A percentile compares a stretch with the other conserved stretches of the same genome.
Conservation (phyloP, 768 basidiomycete genomes). For the Amanita phalloides region DNA sequence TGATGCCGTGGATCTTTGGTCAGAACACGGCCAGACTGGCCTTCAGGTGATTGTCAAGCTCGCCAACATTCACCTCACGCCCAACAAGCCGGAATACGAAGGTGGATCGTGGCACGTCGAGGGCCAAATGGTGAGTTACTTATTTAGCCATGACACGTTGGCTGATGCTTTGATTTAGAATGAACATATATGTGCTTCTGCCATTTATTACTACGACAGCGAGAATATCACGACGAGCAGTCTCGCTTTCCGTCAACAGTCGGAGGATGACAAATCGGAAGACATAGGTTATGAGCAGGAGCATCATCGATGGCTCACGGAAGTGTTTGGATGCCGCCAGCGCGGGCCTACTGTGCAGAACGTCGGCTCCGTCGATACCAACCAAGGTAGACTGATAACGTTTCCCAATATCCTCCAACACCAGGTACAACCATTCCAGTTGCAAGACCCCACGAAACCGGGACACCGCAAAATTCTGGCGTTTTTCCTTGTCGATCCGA, state of each 20-base stretch:
- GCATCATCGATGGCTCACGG: neutral
- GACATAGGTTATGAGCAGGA: neutral
- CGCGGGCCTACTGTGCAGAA: conserved; percentile 8
- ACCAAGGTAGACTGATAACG: conserved; percentile 17
- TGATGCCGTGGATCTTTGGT: neutral
- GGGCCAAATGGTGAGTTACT: conserved; percentile 4
- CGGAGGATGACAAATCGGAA: neutral
- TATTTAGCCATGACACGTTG: too few species aligned
- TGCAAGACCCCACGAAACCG: conserved; percentile 3
- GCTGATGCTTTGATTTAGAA: neutral
- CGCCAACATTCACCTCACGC: conserved; percentile 17
- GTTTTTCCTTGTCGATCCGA: conserved; percentile 28
- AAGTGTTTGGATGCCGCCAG: neutral
- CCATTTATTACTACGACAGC: conserved; percentile 14
- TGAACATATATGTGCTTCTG: conserved; percentile 3
- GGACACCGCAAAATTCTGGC: conserved; percentile 9
- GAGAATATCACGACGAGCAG: conserved; percentile 19
- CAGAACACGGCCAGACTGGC: neutral
- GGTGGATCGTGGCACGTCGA: conserved; percentile 25
- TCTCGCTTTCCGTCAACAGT: conserved; percentile 19
- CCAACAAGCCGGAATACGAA: neutral
- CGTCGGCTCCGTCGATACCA: conserved; percentile 18
- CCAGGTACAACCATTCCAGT: conserved; percentile 22
- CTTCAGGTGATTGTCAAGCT: conserved; percentile 26
- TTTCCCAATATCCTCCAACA: conserved; percentile 30